Percentiles rank a stretch among this genome's conserved stretches.
Evolutionary conservation across 495 filamentous ascomycete species (phyloP).

Genomic region (Aspergillus ostianus): DNA sequence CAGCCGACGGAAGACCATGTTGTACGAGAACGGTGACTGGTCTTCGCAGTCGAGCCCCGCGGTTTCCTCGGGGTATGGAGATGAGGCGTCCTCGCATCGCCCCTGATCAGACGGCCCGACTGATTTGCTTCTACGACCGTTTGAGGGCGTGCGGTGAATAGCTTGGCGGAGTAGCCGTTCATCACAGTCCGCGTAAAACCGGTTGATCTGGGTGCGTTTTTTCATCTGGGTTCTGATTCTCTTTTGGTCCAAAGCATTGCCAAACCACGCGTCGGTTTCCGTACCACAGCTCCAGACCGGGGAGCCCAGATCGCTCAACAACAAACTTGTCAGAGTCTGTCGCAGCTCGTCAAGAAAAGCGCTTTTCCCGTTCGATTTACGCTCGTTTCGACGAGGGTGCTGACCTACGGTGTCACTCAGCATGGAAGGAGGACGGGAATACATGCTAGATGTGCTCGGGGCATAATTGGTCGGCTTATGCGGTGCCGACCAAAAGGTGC

Average conservation of each 20-base stretch:
- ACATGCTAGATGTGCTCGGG: constrained; percentile 55
- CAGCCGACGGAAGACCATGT: constrained; percentile 72
- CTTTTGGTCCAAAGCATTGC: constrained; percentile 68
- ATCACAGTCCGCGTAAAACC: constrained; percentile 43
- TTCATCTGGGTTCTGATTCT: constrained; percentile 74
- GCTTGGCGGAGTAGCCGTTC: constrained; percentile 27
- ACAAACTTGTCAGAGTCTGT: constrained; percentile 75
- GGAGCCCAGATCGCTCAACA: constrained; percentile 86
- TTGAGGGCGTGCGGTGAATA: constrained; percentile 25
- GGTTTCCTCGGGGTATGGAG: background rate
- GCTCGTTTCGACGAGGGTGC: constrained; percentile 36
- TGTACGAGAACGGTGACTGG: constrained; percentile 60
- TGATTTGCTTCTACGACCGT: constrained; percentile 36
- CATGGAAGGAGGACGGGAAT: constrained; percentile 47
- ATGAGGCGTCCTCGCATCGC: background rate
- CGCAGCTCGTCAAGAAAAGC: constrained; percentile 74
- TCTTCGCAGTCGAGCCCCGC: constrained; percentile 12
- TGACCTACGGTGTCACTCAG: constrained; percentile 38
- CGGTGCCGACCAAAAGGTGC: constrained; percentile 87
- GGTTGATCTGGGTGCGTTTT: constrained; percentile 52
- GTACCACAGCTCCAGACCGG: constrained; percentile 79
- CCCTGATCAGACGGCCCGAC: constrained; percentile 18
- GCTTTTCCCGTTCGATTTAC: constrained; percentile 49
- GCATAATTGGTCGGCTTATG: constrained; percentile 60
- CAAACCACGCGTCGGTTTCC: constrained; percentile 92